phyloP scores from a whole-genome alignment of 495 filamentous ascomycete genomes.

The Lepidopterella palustris region DNA sequence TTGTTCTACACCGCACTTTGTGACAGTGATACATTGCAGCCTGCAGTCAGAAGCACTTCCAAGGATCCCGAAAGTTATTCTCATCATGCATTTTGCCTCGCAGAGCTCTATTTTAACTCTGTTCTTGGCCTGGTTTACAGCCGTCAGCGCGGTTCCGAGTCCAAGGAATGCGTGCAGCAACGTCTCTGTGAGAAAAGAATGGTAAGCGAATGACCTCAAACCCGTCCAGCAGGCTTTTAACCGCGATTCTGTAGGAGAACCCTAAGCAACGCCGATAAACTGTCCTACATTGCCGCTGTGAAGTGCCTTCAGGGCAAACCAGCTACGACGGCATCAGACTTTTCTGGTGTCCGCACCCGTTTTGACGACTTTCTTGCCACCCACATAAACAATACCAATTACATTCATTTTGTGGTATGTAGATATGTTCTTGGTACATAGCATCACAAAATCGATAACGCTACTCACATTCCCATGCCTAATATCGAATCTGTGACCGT shows the following conservation, averaged over 20 bases:
- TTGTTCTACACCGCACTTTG: neutral
- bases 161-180: neutral
- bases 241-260: neutral
- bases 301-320: neutral
- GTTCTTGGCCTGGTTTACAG: neutral
- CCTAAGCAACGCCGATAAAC: neutral
- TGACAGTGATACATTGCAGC: neutral
- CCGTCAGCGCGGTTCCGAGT: neutral
- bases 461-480: neutral
- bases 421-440: neutral
- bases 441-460: neutral
- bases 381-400: constrained; percentile 4
- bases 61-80: neutral
- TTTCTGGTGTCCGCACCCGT: neutral
- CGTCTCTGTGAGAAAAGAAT: neutral
- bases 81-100: neutral
- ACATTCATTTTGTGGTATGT: neutral
- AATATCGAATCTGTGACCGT: neutral
- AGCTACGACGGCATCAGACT: neutral
- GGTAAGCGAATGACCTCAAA: neutral
- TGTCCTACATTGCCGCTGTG: neutral
- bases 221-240: neutral
- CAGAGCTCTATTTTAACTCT: neutral
- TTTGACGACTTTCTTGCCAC: constrained; percentile 4
- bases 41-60: neutral